Conservation (phyloP, 2,329 filamentous ascomycete genomes). For the Paecilomyces niveus region DNA sequence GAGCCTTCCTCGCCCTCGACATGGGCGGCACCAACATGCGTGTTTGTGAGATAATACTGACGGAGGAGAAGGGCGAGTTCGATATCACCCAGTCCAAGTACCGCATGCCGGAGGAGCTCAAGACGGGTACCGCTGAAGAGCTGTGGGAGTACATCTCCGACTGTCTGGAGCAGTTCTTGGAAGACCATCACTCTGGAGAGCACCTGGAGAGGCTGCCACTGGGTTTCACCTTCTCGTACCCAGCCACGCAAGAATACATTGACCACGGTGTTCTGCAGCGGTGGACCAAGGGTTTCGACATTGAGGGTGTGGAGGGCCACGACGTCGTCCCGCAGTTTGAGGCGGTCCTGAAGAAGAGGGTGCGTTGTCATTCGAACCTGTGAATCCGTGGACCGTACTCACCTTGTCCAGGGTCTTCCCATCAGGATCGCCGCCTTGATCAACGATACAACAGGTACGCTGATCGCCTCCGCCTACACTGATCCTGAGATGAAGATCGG, state of each 20-base stretch:
- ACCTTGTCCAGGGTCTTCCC: conserved; percentile 61
- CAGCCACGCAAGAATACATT: conserved; percentile 86
- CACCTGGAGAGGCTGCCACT: conserved; percentile 60
- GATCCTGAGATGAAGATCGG: conserved; percentile 88
- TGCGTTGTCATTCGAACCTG: conserved; percentile 28
- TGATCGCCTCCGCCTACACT: conserved; percentile 97
- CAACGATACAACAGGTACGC: conserved; percentile 94
- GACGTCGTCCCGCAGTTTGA: conserved; percentile 89
- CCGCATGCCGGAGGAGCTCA: conserved; percentile 86
- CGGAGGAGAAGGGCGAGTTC: conserved; percentile 80
- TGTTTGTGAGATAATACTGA: conserved; percentile 86
- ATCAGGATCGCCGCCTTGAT: conserved; percentile 91
- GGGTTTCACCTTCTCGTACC: conserved; percentile 95
- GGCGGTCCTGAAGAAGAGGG: conserved; percentile 62
- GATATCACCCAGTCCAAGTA: conserved; percentile 96
- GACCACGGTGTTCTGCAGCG: conserved; percentile 87
- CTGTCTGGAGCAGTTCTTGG: conserved; percentile 82
- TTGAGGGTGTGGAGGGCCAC: conserved; percentile 79
- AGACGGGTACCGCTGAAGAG: conserved; percentile 74
- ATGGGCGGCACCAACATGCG: conserved; percentile 96
- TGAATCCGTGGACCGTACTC: not conserved
- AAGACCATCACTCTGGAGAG: conserved; percentile 67
- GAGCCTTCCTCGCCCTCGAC: conserved; percentile 82
- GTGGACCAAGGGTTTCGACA: conserved; percentile 98
- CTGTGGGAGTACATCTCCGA: conserved; percentile 94